Conservation (phyloP, 192 early-diverging fungal species). For the Funneliformis geosporum region DNA sequence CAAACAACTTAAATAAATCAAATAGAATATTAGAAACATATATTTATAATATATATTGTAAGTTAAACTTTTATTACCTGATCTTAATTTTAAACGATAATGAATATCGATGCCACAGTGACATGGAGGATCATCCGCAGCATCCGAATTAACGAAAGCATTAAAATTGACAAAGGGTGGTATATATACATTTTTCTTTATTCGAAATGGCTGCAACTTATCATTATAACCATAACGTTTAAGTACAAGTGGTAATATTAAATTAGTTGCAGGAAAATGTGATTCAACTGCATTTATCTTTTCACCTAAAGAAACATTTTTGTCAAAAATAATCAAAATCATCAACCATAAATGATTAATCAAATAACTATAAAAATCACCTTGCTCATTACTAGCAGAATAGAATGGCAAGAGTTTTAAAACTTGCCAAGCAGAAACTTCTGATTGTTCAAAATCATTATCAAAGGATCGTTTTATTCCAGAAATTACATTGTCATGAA, state of each 20-base stretch:
- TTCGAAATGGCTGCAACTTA: slow-evolving; percentile 42
- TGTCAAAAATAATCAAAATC: not conserved
- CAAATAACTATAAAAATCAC: not conserved
- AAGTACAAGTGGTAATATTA: slow-evolving; percentile 69
- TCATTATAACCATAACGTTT: slow-evolving; percentile 64
- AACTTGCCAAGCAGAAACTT: slow-evolving; percentile 70
- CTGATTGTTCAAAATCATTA: slow-evolving; percentile 10
- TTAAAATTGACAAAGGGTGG: slow-evolving; percentile 54
- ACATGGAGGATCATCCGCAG: slow-evolving; percentile 35
- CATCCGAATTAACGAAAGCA: slow-evolving; percentile 50
- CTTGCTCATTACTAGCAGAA: slow-evolving; percentile 66
- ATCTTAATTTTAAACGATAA: slow-evolving; percentile 26
- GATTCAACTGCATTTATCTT: slow-evolving; percentile 42
- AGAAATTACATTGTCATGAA: slow-evolving; percentile 65
- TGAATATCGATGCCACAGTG: slow-evolving; percentile 10
- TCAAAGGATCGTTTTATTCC: slow-evolving; percentile 49
- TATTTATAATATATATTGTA: too few relatives aligned
- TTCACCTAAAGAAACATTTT: slow-evolving; percentile 33
- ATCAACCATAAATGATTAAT: not conserved
- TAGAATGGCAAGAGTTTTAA: slow-evolving; percentile 72
- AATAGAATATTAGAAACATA: not conserved
- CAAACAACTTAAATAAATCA: slow-evolving; percentile 55
- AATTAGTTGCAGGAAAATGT: slow-evolving; percentile 55
- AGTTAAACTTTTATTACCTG: not conserved
- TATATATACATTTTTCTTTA: slow-evolving; percentile 51